Evolutionary conservation across 441 rosid genomes (phyloP).

Genomic region (Biscutella laevigata): DNA sequence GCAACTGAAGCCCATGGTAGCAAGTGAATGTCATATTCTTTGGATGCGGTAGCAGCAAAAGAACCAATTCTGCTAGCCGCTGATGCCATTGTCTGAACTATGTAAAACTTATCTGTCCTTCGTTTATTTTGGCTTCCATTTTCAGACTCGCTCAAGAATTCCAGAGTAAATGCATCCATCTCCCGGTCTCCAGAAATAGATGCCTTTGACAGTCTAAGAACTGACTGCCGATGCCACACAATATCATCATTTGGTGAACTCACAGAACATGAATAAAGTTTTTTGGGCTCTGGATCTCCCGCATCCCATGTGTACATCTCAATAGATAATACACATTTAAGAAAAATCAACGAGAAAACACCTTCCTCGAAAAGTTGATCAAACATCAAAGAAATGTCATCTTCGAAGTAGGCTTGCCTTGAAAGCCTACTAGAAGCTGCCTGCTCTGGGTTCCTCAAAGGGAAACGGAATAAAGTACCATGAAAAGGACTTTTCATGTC

Average conservation of each 20-base stretch:
- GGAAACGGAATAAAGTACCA: constrained; percentile 91
- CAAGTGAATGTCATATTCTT: constrained; percentile 88
- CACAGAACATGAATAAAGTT: constrained; percentile 57
- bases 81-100: constrained; percentile 89
- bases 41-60: constrained; percentile 77
- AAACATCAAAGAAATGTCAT: constrained; percentile 63
- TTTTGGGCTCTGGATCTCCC: constrained; percentile 63
- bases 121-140: constrained; percentile 40
- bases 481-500: constrained; percentile 64
- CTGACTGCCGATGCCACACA: constrained; percentile 70
- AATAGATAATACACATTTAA: constrained; percentile 62
- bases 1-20: constrained; percentile 98
- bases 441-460: constrained; percentile 71
- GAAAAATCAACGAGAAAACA: constrained; percentile 69
- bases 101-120: constrained; percentile 58
- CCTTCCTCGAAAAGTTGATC: constrained; percentile 77
- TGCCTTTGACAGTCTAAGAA: constrained; percentile 66
- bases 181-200: constrained; percentile 34
- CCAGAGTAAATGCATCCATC: constrained; percentile 65
- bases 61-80: constrained; percentile 66
- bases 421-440: constrained; percentile 82
- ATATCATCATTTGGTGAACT: constrained; percentile 41
- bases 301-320: constrained; percentile 84
- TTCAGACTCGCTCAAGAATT: constrained; percentile 60
- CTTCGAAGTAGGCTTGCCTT: constrained; percentile 71